Conservation (phyloP, 1,284 basidiomycete species). For the Pyrrhoderma lamaoense region DNA sequence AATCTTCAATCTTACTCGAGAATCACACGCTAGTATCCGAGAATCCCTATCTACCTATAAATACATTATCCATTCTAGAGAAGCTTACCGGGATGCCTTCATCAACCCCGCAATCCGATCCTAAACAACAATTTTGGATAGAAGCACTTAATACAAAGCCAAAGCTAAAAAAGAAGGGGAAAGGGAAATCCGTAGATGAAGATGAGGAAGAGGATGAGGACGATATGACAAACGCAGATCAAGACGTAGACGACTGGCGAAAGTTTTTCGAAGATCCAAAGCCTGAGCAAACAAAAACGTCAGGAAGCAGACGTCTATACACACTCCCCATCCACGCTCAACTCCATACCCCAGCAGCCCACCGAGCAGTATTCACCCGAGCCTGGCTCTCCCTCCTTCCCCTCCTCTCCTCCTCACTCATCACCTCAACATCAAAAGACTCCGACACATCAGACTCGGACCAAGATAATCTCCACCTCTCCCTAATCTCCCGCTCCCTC, state of each 20-base stretch:
- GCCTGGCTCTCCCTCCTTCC: constrained; percentile 73
- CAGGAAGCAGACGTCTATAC: constrained; percentile 37
- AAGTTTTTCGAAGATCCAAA: constrained; percentile 66
- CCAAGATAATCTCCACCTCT: too few species aligned
- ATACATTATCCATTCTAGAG: constrained; percentile 74
- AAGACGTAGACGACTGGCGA: constrained; percentile 47
- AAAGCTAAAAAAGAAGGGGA: constrained; percentile 39
- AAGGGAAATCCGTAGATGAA: constrained; percentile 36
- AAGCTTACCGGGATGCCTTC: constrained; percentile 80
- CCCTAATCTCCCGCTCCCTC: constrained; percentile 52
- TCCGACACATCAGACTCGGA: too few species aligned
- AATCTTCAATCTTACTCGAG: constrained; percentile 45
- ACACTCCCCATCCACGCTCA: constrained; percentile 67
- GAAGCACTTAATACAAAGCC: constrained; percentile 60
- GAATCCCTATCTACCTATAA: constrained; percentile 42
- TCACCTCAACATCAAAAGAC: too few species aligned
- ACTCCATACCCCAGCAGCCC: constrained; percentile 64
- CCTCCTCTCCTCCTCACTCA: constrained; percentile 37
- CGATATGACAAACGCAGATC: constrained; percentile 25
- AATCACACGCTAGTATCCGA: constrained; percentile 21
- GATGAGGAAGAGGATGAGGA: constrained; percentile 28
- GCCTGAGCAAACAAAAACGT: constrained; percentile 26
- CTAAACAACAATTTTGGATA: constrained; percentile 63
- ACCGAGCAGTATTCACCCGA: constrained; percentile 71
- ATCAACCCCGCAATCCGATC: not conserved